Evolutionary conservation across 805 yeast species (phyloP).

Genomic region (Alloascoidea africana): DNA sequence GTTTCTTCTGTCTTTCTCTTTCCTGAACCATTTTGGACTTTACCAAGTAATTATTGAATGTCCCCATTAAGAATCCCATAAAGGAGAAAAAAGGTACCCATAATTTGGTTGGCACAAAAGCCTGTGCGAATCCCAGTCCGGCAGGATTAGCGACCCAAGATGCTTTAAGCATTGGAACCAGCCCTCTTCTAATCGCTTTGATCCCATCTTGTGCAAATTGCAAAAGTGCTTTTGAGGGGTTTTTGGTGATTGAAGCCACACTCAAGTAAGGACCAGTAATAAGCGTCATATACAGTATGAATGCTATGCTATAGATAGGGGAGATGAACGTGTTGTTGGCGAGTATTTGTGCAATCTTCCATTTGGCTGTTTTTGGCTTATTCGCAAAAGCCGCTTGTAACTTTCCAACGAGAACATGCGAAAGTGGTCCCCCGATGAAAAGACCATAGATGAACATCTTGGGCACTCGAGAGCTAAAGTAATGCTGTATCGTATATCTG

Average conservation of each 20-base stretch:
- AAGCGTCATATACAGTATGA: conserved; percentile 18
- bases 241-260: not conserved
- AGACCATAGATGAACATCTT: conserved; percentile 23
- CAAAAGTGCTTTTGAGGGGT: conserved; percentile 7
- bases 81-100: conserved; percentile 25
- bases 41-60: conserved; percentile 21
- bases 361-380: conserved; percentile 11
- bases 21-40: conserved; percentile 9
- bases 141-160: conserved; percentile 22
- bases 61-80: conserved; percentile 20
- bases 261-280: conserved; percentile 15
- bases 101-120: conserved; percentile 19
- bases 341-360: conserved; percentile 19
- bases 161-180: conserved; percentile 18
- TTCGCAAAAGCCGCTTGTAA: conserved; percentile 20
- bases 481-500: conserved; percentile 4
- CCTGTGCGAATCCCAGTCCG: conserved; percentile 20
- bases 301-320: conserved; percentile 18
- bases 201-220: conserved; percentile 13
- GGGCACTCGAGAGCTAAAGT: conserved; percentile 18
- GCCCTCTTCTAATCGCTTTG: conserved; percentile 14
- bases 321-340: conserved; percentile 18
- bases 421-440: conserved; percentile 20
- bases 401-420: conserved; percentile 17
- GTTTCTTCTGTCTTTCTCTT: not conserved